Base-by-base conservation (phyloP, 768 basidiomycete genomes). In the Boletus rubropictus region DNA sequence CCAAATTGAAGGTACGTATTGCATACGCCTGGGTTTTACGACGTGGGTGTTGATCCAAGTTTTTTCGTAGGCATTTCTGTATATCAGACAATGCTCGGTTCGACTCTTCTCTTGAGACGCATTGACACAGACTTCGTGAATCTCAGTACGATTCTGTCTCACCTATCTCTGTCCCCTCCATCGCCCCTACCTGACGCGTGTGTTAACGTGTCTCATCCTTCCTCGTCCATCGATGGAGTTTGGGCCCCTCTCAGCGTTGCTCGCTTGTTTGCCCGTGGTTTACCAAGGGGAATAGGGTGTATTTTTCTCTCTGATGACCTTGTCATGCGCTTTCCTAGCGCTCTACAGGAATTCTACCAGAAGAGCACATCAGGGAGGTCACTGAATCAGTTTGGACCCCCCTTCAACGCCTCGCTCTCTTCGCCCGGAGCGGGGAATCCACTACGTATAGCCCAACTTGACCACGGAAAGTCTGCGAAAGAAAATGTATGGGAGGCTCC, bases 91-190 rank as follows among this genome's bases (percentile, higher is more conserved):
- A 71, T 68, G 42, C 72, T 87, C 9, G 80, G 77, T 33, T 63
- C 73, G 7, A 70, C 71, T 42, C 68, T 74, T 27, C 70, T 88
- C 39, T 66, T 87, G 52, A 80, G 86, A 55, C 81, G 86, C 53
- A 80, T 87, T 45, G 86, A 88, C 66, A 84, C 84, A 28, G 84
- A 86, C 58, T 88, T 84, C 54, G 84, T 88, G 56, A 84, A 88
- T 61, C 71, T 87, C 38, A 75, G 82, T 35, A 55, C 56, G 25
- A 72, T 62, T 69, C 76, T 39, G 68, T 69, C 38, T 58, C 73
- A 48, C 60, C 70, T 67, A 62, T 50, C 72, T 69, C 15, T 59
- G 39, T 29, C 52, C 25, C 37, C 54, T 65, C 33, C 61, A 28
- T 70, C 50, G 57, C 65, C 58, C 51, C 71, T 41, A 38, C 71